Base-by-base conservation (phyloP, 441 rosid species). In the Populus trichocarpa region DNA sequence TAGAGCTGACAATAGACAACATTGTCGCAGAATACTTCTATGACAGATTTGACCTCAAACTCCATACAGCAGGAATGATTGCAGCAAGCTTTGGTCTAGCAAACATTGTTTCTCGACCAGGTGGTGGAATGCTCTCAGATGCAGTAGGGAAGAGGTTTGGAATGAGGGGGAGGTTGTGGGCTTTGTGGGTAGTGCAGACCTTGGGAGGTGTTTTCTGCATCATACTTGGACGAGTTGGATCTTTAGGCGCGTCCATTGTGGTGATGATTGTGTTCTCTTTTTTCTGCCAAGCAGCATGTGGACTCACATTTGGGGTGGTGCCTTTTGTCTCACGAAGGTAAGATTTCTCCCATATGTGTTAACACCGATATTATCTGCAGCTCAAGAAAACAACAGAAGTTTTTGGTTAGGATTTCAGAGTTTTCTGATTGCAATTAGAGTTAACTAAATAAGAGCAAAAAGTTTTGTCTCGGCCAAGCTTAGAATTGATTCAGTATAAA, bases 101-200 rank as follows among this genome's bases (percentile, higher is more conserved):
- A 5, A 86, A 86, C 26, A 25, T 81, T 1, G 67, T 86, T 59
- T 84, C 87, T 3, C 70, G 89, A 68, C 89, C 87, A 6, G 79
- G 66, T 2, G 87, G 89, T 14, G 89, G 87, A 23, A 10, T 83
- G 4, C 61, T 86, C 8, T 86, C 89, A 12, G 89, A 86, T 70
- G 53, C 13, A 2, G 72, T 75, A 26, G 79, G 76, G 0, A 76
- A 74, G 81, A 80, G 67, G 67, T 86, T 67, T 46, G 89, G 89
- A 35, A 86, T 86, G 87, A 78, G 89, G 32, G 87, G 89, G 1
- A 82, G 89, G 74, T 38, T 86, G 16, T 84, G 87, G 89, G 81
- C 80, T 66, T 75, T 84, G 64, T 86, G 87, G 87, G 66, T 61
- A 10, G 77, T 72, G 67, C 85, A 84, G 65, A 84, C 84, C 16